Base-by-base conservation (phyloP, 257 asterid genomes). In the Vinca minor region DNA sequence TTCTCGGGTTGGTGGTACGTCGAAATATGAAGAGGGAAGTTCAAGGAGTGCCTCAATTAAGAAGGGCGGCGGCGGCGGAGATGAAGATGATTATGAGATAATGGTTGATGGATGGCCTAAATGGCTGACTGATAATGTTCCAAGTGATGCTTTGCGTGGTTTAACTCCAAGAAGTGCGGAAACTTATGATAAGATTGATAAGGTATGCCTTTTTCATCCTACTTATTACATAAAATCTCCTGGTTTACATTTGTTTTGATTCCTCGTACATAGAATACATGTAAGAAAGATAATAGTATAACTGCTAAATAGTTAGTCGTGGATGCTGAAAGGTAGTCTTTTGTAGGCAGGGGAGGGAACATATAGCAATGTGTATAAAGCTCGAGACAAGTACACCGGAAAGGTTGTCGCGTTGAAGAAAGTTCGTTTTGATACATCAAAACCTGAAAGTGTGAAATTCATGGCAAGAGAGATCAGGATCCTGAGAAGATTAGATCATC, bases 401-500 rank as follows among this genome's bases (percentile, higher is more conserved):
- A 84, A 83, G 65, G 73, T 86, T 6, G 91, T 89, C 15, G 96
- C 95, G 18, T 53, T 89, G 31, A 89, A 89, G 80, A 89, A 89
- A 65, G 94, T 87, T 18, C 85, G 91, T 9, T 87, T 89, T 44
- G 94, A 89, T 78, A 89, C 94, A 20, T 77, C 94, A 8, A 89
- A 89, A 65, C 84, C 96, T 0, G 95, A 87, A 77, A 89, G 96
- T 59, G 89, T 87, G 69, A 89, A 87, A 66, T 89, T 89, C 73
- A 89, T 89, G 95, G 95, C 95, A 4, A 59, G 96, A 61, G 96
- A 89, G 81, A 89, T 89, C 63, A 75, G 67, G 81, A 79, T 87
- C 23, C 59, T 87, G 15, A 86, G 75, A 67, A 78, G 81, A 49
- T 36, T 89, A 63, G 94, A 89, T 68, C 96, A 89, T 79, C 89